phyloP scores from a whole-genome alignment of 2,329 filamentous ascomycete species.

The Didymella lethalis region DNA sequence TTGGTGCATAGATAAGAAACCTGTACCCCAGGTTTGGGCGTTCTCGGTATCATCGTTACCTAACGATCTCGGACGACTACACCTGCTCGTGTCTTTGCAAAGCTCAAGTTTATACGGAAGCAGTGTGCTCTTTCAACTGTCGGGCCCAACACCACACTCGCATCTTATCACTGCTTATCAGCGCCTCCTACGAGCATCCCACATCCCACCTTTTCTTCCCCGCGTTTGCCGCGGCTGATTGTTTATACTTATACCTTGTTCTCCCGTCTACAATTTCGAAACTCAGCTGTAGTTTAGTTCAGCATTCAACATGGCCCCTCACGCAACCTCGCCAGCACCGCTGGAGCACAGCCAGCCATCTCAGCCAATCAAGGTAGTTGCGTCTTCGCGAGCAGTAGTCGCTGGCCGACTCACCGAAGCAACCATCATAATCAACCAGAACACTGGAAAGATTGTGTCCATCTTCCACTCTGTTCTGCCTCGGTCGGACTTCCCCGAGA shows the following conservation, averaged over 20 bases:
- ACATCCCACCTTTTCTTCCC: slow-evolving; percentile 28
- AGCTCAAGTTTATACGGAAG: not conserved
- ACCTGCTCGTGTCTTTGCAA: slow-evolving; percentile 1
- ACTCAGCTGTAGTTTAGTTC: not conserved
- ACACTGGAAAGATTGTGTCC: slow-evolving; percentile 83
- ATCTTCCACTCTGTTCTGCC: slow-evolving; percentile 79
- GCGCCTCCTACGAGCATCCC: slow-evolving; percentile 27
- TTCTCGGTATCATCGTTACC: slow-evolving; percentile 23
- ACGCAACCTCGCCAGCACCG: slow-evolving; percentile 46
- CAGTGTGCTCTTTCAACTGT: slow-evolving; percentile 22
- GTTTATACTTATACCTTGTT: slow-evolving; percentile 4
- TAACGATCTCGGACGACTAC: slow-evolving; percentile 1
- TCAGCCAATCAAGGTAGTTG: slow-evolving; percentile 73
- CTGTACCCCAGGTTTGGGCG: slow-evolving; percentile 48
- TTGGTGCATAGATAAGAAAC: slow-evolving; percentile 44
- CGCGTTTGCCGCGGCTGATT: slow-evolving; percentile 35
- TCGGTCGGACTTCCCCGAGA: slow-evolving; percentile 73
- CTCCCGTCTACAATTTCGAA: not conserved
- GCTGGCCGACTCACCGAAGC: slow-evolving; percentile 79
- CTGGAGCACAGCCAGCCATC: slow-evolving; percentile 36
- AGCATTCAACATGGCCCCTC: slow-evolving; percentile 46
- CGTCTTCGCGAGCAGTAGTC: slow-evolving; percentile 83
- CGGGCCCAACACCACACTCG: slow-evolving; percentile 24
- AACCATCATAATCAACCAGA: slow-evolving; percentile 79
- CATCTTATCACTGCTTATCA: slow-evolving; percentile 49